These are phyloP conservation scores for Strigomonas galati DNA, from an alignment of 208 protist species.

Conservation along the genomic window DNA sequence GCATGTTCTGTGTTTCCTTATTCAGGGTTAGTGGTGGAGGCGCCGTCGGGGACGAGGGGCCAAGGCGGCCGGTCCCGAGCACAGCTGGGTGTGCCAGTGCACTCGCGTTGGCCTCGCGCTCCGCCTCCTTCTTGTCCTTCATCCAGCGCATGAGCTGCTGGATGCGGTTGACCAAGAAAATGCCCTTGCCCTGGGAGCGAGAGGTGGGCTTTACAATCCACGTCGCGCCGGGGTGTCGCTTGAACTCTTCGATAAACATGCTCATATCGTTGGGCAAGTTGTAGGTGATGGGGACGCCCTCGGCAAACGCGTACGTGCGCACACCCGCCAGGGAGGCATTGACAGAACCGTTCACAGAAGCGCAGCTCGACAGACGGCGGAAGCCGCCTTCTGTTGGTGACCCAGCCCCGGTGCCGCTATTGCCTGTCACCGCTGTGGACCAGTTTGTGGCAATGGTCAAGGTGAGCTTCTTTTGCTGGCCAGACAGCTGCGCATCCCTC, in stretches of 20 bases:
- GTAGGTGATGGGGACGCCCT: constrained; percentile 93
- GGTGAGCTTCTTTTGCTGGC: constrained; percentile 29
- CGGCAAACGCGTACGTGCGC: constrained; percentile 49
- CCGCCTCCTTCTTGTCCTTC: constrained; percentile 57
- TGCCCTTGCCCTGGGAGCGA: constrained; percentile 94
- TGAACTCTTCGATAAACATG: constrained; percentile 95
- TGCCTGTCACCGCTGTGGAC: constrained; percentile 27
- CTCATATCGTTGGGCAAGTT: constrained; percentile 92
- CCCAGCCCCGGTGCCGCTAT: background rate
- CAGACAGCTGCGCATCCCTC: constrained; percentile 30
- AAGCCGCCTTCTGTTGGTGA: background rate
- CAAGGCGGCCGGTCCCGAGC: background rate
- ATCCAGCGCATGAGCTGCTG: constrained; percentile 83
- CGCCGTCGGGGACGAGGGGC: background rate
- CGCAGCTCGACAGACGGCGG: background rate
- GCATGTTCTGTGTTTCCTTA: constrained; percentile 19
- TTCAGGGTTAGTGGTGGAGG: background rate
- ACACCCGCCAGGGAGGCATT: background rate
- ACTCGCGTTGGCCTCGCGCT: constrained; percentile 22
- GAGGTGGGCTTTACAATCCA: constrained; percentile 97
- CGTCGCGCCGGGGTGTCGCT: constrained; percentile 56
- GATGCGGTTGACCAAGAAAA: constrained; percentile 95
- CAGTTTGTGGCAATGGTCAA: constrained; percentile 44
- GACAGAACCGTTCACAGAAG: background rate
- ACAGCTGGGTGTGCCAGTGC: background rate